phyloP scores from a whole-genome alignment of 768 basidiomycete species.

The Clathrus columnatus region DNA sequence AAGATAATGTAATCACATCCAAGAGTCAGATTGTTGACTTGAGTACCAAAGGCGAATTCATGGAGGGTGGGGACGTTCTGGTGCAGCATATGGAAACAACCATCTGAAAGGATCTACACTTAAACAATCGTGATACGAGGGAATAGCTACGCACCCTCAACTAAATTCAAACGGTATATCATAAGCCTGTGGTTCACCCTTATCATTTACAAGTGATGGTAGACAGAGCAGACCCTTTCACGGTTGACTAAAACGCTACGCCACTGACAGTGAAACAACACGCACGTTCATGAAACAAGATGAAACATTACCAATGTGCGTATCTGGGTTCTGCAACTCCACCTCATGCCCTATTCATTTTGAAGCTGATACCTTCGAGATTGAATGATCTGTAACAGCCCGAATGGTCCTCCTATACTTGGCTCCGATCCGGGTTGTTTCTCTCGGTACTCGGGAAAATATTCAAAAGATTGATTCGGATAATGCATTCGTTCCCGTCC shows the following conservation, averaged over 20 bases:
- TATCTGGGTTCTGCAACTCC: constrained; percentile 96
- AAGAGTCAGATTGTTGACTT: constrained; percentile 82
- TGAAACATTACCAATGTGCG: constrained; percentile 63
- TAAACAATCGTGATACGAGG: background rate
- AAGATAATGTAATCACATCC: constrained; percentile 85
- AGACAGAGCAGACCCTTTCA: constrained; percentile 72
- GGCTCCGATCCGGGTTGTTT: constrained; percentile 13
- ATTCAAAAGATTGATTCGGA: constrained; percentile 58
- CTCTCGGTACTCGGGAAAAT: constrained; percentile 73
- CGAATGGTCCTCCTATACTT: constrained; percentile 51
- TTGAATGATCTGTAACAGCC: constrained; percentile 76
- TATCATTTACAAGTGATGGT: constrained; percentile 85
- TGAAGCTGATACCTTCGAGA: constrained; percentile 91
- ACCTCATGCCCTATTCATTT: constrained; percentile 65
- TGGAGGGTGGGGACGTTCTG: constrained; percentile 82
- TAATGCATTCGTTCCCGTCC: constrained; percentile 74
- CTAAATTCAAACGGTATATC: constrained; percentile 75
- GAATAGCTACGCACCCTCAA: constrained; percentile 37
- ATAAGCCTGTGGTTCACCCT: constrained; percentile 79
- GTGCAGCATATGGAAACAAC: constrained; percentile 83
- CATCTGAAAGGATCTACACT: constrained; percentile 37
- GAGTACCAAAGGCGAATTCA: constrained; percentile 88
- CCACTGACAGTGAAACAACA: background rate
- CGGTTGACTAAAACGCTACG: constrained; percentile 63
- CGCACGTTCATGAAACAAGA: background rate